Evolutionary conservation across 1,139 yeast genomes (phyloP), one percentile per base, ranked within the genome.

Genomic region (Ogataea hybrid): DNA sequence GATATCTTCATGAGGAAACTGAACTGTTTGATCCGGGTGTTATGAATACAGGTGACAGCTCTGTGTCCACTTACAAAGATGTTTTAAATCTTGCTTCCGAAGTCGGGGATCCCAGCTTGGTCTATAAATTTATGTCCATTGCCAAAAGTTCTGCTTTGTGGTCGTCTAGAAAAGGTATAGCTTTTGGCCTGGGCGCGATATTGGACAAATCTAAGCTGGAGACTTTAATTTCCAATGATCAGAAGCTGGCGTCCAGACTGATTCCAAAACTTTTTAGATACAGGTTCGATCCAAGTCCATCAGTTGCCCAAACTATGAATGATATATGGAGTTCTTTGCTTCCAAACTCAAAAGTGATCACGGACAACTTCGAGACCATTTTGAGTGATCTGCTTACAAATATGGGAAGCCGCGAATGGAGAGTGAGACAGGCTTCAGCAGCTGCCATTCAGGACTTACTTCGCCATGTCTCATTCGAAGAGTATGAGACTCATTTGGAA

Each of bases 101-200:
- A 58, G 94, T 89, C 5, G 97, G 97, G 31, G 97, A 92, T 62
- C 96, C 97, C 16, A 78, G 95, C 56, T 73, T 92, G 53, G 96
- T 92, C 5, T 92, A 92, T 63, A 87, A 89, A 57, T 92, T 92
- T 58, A 88, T 92, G 96, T 81, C 96, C 0, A 67, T 92, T 43
- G 96, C 97, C 0, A 84, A 87, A 48, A 84, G 84, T 41, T 85
- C 96, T 0, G 81, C 95, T 0, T 67, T 90, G 28, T 92, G 98
- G 97, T 79, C 95, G 0, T 86, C 97, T 0, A 73, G 96, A 58
- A 86, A 86, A 52, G 97, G 97, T 40, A 81, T 90, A 58, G 97
- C 97, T 0, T 90, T 87, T 67, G 97, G 97, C 0, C 70, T 92
- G 28, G 94, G 96, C 11, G 81, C 89, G 1, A 83, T 92, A 41